phyloP scores from a whole-genome alignment of 225 moss, liverwort and hornwort species.

The Rhytidiadelphus loreus region DNA sequence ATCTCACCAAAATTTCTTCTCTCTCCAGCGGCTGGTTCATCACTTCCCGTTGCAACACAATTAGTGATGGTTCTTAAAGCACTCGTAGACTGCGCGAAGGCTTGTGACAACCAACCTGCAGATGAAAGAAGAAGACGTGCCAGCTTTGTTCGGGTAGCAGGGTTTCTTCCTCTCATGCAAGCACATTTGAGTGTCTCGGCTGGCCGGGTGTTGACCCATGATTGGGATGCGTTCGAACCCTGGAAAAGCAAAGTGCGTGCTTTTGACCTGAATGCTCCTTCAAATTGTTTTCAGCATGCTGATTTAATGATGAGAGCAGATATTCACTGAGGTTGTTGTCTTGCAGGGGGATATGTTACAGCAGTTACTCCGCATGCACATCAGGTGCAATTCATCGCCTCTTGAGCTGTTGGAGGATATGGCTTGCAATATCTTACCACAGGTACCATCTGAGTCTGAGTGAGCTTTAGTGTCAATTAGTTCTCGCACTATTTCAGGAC shows the following conservation, averaged over 20 bases:
- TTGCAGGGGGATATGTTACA: conserved; percentile 71
- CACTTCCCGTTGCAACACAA: conserved; percentile 58
- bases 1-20: not conserved
- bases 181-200: conserved; percentile 59
- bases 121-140: conserved; percentile 53
- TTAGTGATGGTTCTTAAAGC: conserved; percentile 74
- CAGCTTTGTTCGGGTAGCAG: conserved; percentile 32
- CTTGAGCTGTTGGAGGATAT: conserved; percentile 54
- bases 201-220: conserved; percentile 50
- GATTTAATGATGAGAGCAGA: not conserved
- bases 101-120: conserved; percentile 37
- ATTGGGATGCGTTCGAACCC: conserved; percentile 65
- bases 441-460: conserved; percentile 26
- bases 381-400: conserved; percentile 52
- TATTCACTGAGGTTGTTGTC: not conserved
- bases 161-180: conserved; percentile 49
- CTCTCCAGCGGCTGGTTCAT: conserved; percentile 41
- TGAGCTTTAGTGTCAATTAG: not conserved
- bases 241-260: conserved; percentile 71
- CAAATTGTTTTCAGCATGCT: not conserved
- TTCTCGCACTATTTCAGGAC: not conserved
- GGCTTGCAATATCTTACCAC: conserved; percentile 52
- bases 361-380: conserved; percentile 66
- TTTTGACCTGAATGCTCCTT: not conserved
- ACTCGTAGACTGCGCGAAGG: conserved; percentile 52